These are phyloP conservation scores for Mycena vulgaris DNA, from an alignment of 768 basidiomycete species.

Conservation along the genomic window DNA sequence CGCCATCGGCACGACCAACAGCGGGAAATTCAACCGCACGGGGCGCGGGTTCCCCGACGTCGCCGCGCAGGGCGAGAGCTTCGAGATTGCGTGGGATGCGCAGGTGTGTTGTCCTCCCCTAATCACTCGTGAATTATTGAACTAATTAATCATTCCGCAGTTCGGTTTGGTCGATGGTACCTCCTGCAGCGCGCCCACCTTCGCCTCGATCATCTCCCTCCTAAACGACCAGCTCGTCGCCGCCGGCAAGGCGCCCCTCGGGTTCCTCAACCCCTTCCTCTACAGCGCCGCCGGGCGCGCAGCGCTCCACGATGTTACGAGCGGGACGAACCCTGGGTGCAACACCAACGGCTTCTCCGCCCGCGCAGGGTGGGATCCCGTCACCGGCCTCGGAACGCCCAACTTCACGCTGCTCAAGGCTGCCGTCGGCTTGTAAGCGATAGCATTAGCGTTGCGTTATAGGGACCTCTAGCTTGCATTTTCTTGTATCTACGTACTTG, in stretches of 20 bases:
- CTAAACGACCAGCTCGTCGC: constrained; percentile 58
- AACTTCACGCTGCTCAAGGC: constrained; percentile 10
- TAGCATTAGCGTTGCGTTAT: no score
- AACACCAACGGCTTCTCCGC: constrained; percentile 40
- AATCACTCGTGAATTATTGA: not conserved
- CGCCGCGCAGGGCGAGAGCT: constrained; percentile 55
- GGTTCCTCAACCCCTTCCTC: constrained; percentile 45
- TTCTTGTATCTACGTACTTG: no score
- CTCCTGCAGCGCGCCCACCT: constrained; percentile 58
- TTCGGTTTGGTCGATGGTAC: constrained; percentile 54
- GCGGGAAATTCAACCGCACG: constrained; percentile 43
- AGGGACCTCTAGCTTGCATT: no score
- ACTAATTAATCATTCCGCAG: not conserved
- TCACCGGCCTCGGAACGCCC: constrained; percentile 26
- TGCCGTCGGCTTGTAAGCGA: constrained; percentile 1
- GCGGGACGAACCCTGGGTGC: constrained; percentile 57
- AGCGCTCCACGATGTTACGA: constrained; percentile 56
- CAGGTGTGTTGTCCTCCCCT: not conserved
- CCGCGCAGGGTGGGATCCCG: constrained; percentile 13
- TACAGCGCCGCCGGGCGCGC: constrained; percentile 52
- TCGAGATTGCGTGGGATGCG: constrained; percentile 33
- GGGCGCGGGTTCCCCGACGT: constrained; percentile 57
- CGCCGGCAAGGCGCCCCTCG: constrained; percentile 49
- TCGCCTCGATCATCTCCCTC: constrained; percentile 60
- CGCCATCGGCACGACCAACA: constrained; percentile 25